phyloP scores from a whole-genome alignment of 1,284 basidiomycete species.

The Melampsora americana region DNA sequence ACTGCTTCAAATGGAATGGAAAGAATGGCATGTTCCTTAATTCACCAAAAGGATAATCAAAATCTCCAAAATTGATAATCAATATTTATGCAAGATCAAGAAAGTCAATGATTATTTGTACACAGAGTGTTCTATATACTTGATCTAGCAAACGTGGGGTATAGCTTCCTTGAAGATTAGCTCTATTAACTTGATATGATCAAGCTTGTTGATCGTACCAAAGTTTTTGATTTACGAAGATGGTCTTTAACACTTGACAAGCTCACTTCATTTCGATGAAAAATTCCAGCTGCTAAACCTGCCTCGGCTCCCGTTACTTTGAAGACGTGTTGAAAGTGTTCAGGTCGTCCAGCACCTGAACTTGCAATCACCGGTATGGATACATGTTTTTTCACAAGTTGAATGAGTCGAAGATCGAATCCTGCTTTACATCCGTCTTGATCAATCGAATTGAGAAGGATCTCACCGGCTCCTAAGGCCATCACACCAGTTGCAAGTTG shows the following conservation, averaged over 20 bases:
- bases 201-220: background rate
- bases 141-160: too few species aligned
- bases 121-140: too few species aligned
- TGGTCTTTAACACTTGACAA: constrained; percentile 57
- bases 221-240: constrained; percentile 46
- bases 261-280: constrained; percentile 82
- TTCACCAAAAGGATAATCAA: too few species aligned
- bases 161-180: too few species aligned
- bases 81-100: too few species aligned
- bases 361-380: constrained; percentile 90
- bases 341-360: constrained; percentile 78
- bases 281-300: constrained; percentile 93
- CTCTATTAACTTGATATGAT: too few species aligned
- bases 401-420: constrained; percentile 82
- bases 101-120: too few species aligned
- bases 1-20: too few species aligned
- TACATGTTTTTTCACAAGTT: constrained; percentile 71
- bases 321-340: constrained; percentile 87
- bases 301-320: constrained; percentile 76
- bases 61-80: too few species aligned
- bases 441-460: constrained; percentile 94
- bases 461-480: constrained; percentile 86
- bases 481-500: constrained; percentile 87
- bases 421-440: constrained; percentile 89
- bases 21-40: too few species aligned